Evolutionary conservation across 169 alveolate species (phyloP), one percentile per base, ranked within the genome.

Genomic region (Plasmodium malariae): DNA sequence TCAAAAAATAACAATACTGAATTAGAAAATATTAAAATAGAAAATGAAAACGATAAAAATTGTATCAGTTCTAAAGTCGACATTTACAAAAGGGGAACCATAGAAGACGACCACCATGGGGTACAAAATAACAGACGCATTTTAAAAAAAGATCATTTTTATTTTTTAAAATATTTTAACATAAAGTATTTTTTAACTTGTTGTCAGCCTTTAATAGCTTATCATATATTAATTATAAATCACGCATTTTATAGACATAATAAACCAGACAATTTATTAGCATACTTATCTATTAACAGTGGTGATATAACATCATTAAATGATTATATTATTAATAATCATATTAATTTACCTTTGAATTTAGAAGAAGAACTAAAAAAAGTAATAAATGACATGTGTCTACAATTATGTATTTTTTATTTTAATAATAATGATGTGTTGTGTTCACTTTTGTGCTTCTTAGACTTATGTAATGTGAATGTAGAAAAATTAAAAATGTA

Each of bases 181-280:
- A 36, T 74, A 34, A 74, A 74, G 34, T 68, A 74, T 60, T 74
- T 74, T 34, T 49, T 74, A 14, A 59, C 28, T 40, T 28, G 54
- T 21, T 74, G 73, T 28, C 88, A 74, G 32, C 88, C 88, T 1
- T 45, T 74, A 65, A 68, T 74, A 74, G 88, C 88, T 5, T 74
- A 74, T 36, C 88, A 74, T 37, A 74, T 74, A 26, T 65, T 74
- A 65, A 74, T 62, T 9, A 24, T 74, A 5, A 74, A 74, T n/a
- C 45, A 40, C 5, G 48, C 60, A 19, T 65, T 37, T 19, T 74
- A 74, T 68, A 43, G n/a, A 37, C 9, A 74, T 28, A 40, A 45
- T 12, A 62, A 48, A 34, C 45, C 62, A 74, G 51, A 11, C 11
- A 51, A 74, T 49, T 19, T 62, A 26, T 24, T 32, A 17, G 12